Conservation (phyloP, 306 rosid species). For the Inga oerstediana region DNA sequence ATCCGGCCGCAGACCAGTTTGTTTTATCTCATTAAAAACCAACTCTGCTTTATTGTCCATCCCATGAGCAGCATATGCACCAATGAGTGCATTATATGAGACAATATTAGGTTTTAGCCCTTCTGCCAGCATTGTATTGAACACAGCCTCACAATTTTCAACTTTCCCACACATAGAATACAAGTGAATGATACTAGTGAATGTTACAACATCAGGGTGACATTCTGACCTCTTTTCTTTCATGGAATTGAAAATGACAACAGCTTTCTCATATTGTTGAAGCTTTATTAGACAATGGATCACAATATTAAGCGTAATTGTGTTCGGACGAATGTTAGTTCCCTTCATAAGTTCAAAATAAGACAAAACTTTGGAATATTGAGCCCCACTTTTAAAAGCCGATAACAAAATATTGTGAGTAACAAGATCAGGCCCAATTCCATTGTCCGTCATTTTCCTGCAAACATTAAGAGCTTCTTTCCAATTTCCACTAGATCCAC, state of each 20-base stretch:
- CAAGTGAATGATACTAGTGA: conserved; percentile 83
- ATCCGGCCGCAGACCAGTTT: conserved; percentile 74
- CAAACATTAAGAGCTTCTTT: conserved; percentile 84
- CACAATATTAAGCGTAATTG: conserved; percentile 80
- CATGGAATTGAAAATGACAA: conserved; percentile 76
- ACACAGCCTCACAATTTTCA: conserved; percentile 74
- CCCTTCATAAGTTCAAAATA: conserved; percentile 96
- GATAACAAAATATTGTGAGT: conserved; percentile 92
- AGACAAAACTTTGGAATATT: conserved; percentile 86
- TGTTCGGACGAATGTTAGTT: conserved; percentile 79
- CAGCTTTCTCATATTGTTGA: conserved; percentile 69
- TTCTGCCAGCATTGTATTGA: conserved; percentile 76
- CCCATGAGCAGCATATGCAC: conserved; percentile 88
- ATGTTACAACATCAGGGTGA: conserved; percentile 85
- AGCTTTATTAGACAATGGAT: conserved; percentile 85
- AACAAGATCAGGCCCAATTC: conserved; percentile 98
- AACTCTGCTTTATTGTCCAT: conserved; percentile 68
- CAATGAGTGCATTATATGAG: conserved; percentile 74
- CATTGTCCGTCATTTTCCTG: conserved; percentile 96
- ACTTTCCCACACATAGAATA: conserved; percentile 79
- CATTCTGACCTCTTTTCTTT: conserved; percentile 78
- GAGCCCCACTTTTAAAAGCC: conserved; percentile 85
- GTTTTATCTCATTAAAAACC: conserved; percentile 72
- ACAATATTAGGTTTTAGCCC: conserved; percentile 83
- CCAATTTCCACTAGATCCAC: conserved; percentile 98